These are phyloP conservation scores for Chondrus crispus DNA, from an alignment of 23 red algal genomes.

Conservation along the genomic window DNA sequence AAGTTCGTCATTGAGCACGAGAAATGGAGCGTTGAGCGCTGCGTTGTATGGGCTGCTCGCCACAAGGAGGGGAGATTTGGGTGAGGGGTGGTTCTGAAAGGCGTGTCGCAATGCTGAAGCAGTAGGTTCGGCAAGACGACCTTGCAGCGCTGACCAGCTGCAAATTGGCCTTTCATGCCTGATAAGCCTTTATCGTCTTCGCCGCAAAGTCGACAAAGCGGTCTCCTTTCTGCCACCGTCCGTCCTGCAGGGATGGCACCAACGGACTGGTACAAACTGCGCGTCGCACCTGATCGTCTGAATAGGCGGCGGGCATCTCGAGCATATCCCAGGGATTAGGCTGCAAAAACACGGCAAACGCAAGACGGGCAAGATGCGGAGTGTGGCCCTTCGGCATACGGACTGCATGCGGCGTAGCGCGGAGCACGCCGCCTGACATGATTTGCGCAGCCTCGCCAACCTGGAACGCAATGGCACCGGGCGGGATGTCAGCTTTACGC, in stretches of 20 bases:
- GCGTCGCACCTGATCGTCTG: background rate
- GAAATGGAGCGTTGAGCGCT: background rate
- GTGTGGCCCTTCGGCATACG: background rate
- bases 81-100: background rate
- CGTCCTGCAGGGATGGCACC: constrained; percentile 31
- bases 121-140: background rate
- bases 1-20: background rate
- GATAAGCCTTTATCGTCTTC: constrained; percentile 7
- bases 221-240: constrained; percentile 4
- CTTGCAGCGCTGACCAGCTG: background rate
- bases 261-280: constrained; percentile 3
- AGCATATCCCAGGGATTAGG: constrained; percentile 8
- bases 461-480: constrained; percentile 50
- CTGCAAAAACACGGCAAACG: constrained; percentile 49
- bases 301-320: background rate
- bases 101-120: background rate
- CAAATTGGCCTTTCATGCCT: background rate
- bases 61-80: background rate
- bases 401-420: constrained; percentile 60
- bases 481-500: constrained; percentile 4
- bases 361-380: constrained; percentile 16
- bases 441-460: constrained; percentile 63
- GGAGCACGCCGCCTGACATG: constrained; percentile 38
- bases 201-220: constrained; percentile 35
- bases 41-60: background rate